Conservation (phyloP, 768 basidiomycete genomes). For the Trametes villosa region DNA sequence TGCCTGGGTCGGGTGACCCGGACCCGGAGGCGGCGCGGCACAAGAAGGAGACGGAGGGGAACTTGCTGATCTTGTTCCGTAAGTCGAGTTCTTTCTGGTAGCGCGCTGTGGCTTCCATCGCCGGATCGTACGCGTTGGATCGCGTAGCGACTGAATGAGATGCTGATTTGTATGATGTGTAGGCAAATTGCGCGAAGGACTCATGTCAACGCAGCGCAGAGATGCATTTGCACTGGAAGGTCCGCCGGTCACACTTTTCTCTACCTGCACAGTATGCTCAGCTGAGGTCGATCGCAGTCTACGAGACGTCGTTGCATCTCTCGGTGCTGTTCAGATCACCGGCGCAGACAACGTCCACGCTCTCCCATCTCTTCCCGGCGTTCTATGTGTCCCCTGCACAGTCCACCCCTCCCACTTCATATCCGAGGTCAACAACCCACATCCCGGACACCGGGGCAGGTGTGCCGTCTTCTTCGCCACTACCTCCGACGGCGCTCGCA, state of each 20-base stretch:
- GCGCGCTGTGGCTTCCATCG: neutral
- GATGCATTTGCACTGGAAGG: constrained; percentile 75
- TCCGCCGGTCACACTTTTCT: constrained; percentile 32
- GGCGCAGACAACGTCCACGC: constrained; percentile 63
- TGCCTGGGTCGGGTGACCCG: constrained; percentile 8
- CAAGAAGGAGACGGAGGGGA: constrained; percentile 61
- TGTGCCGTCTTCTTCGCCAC: neutral
- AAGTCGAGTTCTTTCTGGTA: constrained; percentile 31
- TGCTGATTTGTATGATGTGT: constrained; percentile 5
- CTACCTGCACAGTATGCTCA: neutral
- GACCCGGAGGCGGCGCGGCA: constrained; percentile 24
- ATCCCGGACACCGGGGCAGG: neutral
- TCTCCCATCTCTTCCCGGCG: constrained; percentile 60
- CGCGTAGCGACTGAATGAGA: neutral
- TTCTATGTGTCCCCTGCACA: constrained; percentile 41
- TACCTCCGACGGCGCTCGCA: neutral
- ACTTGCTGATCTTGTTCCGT: constrained; percentile 77
- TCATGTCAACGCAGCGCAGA: constrained; percentile 59
- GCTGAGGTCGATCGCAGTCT: constrained; percentile 49
- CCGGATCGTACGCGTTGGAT: neutral
- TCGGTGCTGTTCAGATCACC: constrained; percentile 65
- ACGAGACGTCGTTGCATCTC: constrained; percentile 73
- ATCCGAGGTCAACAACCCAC: neutral
- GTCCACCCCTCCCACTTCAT: neutral
- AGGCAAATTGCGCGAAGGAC: constrained; percentile 82